These are phyloP conservation scores for Pezicula radicicola DNA, from an alignment of 2,329 filamentous ascomycete genomes.

Conservation along the genomic window DNA sequence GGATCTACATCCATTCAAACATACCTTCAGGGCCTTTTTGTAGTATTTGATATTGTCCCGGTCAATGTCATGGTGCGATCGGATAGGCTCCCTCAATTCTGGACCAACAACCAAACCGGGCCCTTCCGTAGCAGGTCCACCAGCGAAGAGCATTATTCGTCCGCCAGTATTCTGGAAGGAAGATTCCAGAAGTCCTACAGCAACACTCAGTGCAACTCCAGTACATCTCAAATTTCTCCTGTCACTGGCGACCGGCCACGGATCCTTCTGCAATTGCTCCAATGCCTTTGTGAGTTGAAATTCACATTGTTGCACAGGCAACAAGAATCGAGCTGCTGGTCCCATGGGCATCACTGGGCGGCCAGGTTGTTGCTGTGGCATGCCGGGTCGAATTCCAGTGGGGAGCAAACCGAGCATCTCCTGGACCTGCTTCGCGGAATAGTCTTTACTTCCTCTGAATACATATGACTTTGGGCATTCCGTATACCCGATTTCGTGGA, in stretches of 20 bases:
- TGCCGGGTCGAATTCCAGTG: constrained; percentile 68
- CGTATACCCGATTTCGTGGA: constrained; percentile 96
- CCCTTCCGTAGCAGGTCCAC: constrained; percentile 91
- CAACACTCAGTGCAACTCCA: constrained; percentile 93
- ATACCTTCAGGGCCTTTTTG: constrained; percentile 94
- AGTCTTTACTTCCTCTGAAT: constrained; percentile 97
- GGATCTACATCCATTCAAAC: constrained; percentile 12
- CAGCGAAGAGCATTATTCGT: constrained; percentile 95
- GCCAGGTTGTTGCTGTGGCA: constrained; percentile 68
- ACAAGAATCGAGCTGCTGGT: constrained; percentile 82
- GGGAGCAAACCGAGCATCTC: constrained; percentile 91
- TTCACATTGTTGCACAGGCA: constrained; percentile 93
- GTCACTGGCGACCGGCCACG: constrained; percentile 95
- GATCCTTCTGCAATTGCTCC: constrained; percentile 93
- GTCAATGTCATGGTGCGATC: constrained; percentile 98
- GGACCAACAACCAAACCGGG: constrained; percentile 96
- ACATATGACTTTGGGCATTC: constrained; percentile 99
- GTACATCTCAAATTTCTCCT: constrained; percentile 88
- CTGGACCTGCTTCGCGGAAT: constrained; percentile 97
- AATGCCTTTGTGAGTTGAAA: constrained; percentile 96
- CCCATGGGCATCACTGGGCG: constrained; percentile 72
- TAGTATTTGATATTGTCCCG: constrained; percentile 99
- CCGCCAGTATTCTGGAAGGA: constrained; percentile 95
- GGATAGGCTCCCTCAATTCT: constrained; percentile 92
- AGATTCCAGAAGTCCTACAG: constrained; percentile 86